Conservation (phyloP, 2,329 filamentous ascomycete species). For the Alternaria infectoria region DNA sequence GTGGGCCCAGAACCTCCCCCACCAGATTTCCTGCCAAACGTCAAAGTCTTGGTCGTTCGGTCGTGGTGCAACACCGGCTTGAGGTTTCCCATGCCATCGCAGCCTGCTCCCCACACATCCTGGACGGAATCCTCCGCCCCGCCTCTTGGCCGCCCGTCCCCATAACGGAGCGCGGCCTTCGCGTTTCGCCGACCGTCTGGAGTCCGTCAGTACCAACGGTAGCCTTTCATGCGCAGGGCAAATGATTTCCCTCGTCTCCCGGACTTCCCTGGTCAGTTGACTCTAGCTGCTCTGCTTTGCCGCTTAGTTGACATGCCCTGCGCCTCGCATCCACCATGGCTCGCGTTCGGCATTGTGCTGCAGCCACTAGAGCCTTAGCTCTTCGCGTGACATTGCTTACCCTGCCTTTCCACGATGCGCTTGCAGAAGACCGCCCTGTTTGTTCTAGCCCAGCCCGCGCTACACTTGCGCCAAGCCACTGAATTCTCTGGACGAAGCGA, state of each 20-base stretch:
- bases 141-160: constrained; percentile 7
- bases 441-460: constrained; percentile 26
- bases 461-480: constrained; percentile 25
- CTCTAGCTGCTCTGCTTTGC: neutral
- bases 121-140: constrained; percentile 16
- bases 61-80: constrained; percentile 22
- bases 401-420: constrained; percentile 22
- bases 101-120: constrained; percentile 18
- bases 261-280: constrained; percentile 12
- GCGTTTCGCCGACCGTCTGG: constrained; percentile 34
- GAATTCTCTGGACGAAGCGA: constrained; percentile 23
- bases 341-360: constrained; percentile 19
- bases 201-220: constrained; percentile 12
- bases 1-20: constrained; percentile 8
- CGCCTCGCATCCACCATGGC: constrained; percentile 10
- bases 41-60: constrained; percentile 5
- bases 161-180: constrained; percentile 30
- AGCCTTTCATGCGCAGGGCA: constrained; percentile 11
- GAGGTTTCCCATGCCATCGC: constrained; percentile 2
- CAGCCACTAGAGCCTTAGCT: constrained; percentile 27
- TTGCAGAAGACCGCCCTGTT: constrained; percentile 15
- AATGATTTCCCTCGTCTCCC: constrained; percentile 14
- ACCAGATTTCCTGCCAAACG: constrained; percentile 7
- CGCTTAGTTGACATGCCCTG: constrained; percentile 4
- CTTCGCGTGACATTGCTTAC: constrained; percentile 24